Base-by-base conservation (phyloP, 75 land plant species). In the Cupressus sempervirens region DNA sequence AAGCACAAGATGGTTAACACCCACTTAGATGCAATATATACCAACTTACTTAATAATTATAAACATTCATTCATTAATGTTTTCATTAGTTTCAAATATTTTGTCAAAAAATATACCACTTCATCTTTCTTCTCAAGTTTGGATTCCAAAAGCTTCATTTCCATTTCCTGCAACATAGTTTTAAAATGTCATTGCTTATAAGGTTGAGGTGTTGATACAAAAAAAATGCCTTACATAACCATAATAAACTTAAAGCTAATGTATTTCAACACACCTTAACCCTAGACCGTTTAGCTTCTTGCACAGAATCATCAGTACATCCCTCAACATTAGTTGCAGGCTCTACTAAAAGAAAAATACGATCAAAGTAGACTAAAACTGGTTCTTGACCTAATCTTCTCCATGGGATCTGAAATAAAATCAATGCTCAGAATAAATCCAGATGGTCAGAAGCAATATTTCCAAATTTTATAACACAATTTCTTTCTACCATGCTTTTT, bases 341-440 rank as follows among this genome's bases (percentile, higher is more conserved):
- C 81, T 98, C 99, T 70, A 94, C 99, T 84, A 98, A 88, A 65
- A 98, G 67, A 85, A 91, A 94, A 84, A 98, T 98, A 14, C 95
- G 94, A 88, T 98, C 99, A 40, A 98, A 85, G 73, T 88, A 83
- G 76, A 98, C 99, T 83, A 95, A 77, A 76, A 98, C 99, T 23
- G 99, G 99, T 83, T 98, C 99, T 84, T 96, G 99, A 29, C 99
- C 99, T 81, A 98, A 92, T 87, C 93, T 93, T 87, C 97, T 98
- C 99, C 99, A 98, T 80, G 99, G 99, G 73, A 98, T 94, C 99
- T 97, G 83, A 34, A 32, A 45, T 79, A 20, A 73, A 87, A 45
- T 83, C 15, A 79, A 45, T 9, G 68, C 30, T 74, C 6, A 53
- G 58, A 84, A 48, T 41, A 45, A 41, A 45, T 54, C 8, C 53